Conservation (phyloP, 2,329 filamentous ascomycete species). For the Aspergillus viridinutans region DNA sequence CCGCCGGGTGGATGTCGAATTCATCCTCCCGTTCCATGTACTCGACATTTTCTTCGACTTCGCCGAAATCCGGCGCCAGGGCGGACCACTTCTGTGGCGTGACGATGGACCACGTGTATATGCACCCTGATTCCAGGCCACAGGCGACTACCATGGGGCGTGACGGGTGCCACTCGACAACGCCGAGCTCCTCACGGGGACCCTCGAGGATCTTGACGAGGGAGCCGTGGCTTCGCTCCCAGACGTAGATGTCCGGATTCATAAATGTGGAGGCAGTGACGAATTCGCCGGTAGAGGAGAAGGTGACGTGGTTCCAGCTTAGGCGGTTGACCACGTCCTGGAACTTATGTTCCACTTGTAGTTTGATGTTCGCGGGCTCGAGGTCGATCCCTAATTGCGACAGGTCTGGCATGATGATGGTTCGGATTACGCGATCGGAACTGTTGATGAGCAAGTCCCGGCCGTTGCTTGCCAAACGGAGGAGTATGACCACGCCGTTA, state of each 20-base stretch:
- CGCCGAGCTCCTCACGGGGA: constrained; percentile 90
- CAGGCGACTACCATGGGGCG: constrained; percentile 84
- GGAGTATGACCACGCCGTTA: constrained; percentile 78
- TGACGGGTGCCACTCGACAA: constrained; percentile 95
- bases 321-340: constrained; percentile 94
- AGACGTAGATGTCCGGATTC: constrained; percentile 97
- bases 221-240: constrained; percentile 91
- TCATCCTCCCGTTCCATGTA: constrained; percentile 95
- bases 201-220: constrained; percentile 96
- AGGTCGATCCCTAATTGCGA: constrained; percentile 53
- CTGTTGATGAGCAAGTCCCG: constrained; percentile 87
- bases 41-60: constrained; percentile 97
- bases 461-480: constrained; percentile 79
- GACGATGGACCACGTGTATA: constrained; percentile 94
- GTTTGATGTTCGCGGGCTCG: constrained; percentile 77
- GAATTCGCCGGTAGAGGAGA: constrained; percentile 91
- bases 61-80: constrained; percentile 90
- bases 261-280: constrained; percentile 95
- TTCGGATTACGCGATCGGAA: constrained; percentile 90
- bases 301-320: constrained; percentile 95
- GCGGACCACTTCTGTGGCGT: constrained; percentile 97
- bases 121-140: constrained; percentile 84
- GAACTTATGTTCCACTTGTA: constrained; percentile 95
- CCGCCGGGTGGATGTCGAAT: constrained; percentile 93
- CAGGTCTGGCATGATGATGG: constrained; percentile 80